Conservation (phyloP, 2,329 filamentous ascomycete species). For the Botrytis elliptica region DNA sequence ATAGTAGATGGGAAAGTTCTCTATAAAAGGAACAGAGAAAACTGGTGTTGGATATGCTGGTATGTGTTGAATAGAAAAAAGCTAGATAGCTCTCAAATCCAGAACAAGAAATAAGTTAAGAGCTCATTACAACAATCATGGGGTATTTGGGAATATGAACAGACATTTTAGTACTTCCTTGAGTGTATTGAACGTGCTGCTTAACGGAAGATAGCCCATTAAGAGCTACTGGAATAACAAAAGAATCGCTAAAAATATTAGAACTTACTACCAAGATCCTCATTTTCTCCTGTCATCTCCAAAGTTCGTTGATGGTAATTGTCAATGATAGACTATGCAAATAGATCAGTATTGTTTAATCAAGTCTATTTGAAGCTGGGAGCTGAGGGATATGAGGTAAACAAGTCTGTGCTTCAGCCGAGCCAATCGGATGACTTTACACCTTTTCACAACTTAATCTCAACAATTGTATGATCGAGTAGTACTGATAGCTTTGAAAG, state of each 20-base stretch:
- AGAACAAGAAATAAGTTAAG: fast-evolving
- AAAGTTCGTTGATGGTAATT: neutral
- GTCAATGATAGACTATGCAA: neutral
- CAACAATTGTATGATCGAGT: neutral
- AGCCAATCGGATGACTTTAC: neutral
- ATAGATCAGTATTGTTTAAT: neutral
- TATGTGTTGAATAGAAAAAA: neutral
- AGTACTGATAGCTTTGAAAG: neutral
- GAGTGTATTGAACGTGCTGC: neutral
- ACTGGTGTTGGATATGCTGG: neutral
- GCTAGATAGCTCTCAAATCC: neutral
- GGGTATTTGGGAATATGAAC: neutral
- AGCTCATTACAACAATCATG: neutral
- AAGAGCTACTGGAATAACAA: neutral
- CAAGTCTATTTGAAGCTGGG: neutral
- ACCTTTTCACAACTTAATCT: neutral
- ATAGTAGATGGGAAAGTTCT: neutral
- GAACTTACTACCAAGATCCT: neutral
- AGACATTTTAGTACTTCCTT: neutral
- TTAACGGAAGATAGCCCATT: neutral
- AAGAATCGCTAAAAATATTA: neutral
- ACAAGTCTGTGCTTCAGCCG: neutral
- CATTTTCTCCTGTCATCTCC: too few species aligned
- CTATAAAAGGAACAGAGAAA: neutral
- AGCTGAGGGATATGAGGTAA: neutral